These are phyloP conservation scores for Cystobasidium onofrii DNA, from an alignment of 768 basidiomycete genomes.

Conservation along the genomic window DNA sequence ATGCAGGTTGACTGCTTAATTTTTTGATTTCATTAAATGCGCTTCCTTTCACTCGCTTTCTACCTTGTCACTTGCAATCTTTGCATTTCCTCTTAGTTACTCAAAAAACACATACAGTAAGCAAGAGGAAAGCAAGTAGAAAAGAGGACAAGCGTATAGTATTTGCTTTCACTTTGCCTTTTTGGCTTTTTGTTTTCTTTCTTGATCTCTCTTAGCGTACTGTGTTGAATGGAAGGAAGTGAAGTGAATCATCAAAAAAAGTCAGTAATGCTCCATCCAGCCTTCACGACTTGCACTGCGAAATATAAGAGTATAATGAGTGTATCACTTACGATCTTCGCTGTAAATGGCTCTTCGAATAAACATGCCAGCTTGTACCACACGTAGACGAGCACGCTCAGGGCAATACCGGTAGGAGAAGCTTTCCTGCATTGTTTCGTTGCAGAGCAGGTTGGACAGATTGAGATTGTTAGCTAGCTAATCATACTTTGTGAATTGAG, in stretches of 20 bases:
- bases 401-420: conserved; percentile 69
- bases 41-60: too few species aligned
- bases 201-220: conserved; percentile 6
- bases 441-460: too few species aligned
- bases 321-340: conserved; percentile 46
- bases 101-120: too few species aligned
- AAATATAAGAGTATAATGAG: too few species aligned
- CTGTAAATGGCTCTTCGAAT: conserved; percentile 62
- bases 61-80: too few species aligned
- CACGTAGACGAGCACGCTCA: conserved; percentile 72
- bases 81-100: too few species aligned
- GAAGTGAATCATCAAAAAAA: too few species aligned
- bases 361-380: conserved; percentile 74
- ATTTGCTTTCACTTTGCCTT: background rate
- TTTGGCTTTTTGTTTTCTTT: background rate
- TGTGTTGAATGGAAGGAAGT: background rate
- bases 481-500: too few species aligned
- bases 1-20: background rate
- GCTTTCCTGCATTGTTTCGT: conserved; percentile 61
- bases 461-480: too few species aligned
- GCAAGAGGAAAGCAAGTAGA: too few species aligned
- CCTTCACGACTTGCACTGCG: too few species aligned
- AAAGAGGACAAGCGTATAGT: background rate
- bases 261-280: background rate
- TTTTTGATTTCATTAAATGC: background rate